Conservation (phyloP, 2,329 filamentous ascomycete genomes). For the Phialemoniopsis sp. region DNA sequence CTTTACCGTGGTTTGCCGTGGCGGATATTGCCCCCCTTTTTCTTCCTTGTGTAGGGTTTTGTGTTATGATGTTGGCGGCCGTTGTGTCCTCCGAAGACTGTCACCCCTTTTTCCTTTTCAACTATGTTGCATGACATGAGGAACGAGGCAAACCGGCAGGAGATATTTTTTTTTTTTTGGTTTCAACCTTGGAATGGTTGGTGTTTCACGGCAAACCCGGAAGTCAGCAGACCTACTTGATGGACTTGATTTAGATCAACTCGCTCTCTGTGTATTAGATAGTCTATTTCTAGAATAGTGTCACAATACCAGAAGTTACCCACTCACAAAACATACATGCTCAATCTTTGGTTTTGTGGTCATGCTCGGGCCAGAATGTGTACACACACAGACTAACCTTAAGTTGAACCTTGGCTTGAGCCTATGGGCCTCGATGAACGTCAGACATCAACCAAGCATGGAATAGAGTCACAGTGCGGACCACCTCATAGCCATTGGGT, state of each 20-base stretch:
- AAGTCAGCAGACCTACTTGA: conserved; percentile 14
- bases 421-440: no score
- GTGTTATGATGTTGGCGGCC: conserved; percentile 15
- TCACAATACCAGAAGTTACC: conserved; percentile 64
- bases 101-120: conserved; percentile 2
- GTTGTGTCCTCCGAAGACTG: neutral
- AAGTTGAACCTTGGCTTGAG: no score
- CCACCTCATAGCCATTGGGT: no score
- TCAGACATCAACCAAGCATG: no score
- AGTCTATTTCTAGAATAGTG: conserved; percentile 31
- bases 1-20: conserved; percentile 3
- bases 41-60: conserved; percentile 11
- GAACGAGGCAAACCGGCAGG: conserved; percentile 6
- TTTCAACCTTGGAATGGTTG: neutral
- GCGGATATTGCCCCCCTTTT: neutral
- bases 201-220: conserved; percentile 2
- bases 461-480: no score
- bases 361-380: no score
- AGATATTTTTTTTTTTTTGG: neutral
- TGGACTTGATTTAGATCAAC: conserved; percentile 35
- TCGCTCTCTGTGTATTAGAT: conserved; percentile 65
- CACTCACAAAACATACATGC: conserved; percentile 37
- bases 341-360: no score
- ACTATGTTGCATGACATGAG: conserved; percentile 1
- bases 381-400: no score